phyloP scores from a whole-genome alignment of 2,329 filamentous ascomycete genomes.

The Taxawa tesnikishii region DNA sequence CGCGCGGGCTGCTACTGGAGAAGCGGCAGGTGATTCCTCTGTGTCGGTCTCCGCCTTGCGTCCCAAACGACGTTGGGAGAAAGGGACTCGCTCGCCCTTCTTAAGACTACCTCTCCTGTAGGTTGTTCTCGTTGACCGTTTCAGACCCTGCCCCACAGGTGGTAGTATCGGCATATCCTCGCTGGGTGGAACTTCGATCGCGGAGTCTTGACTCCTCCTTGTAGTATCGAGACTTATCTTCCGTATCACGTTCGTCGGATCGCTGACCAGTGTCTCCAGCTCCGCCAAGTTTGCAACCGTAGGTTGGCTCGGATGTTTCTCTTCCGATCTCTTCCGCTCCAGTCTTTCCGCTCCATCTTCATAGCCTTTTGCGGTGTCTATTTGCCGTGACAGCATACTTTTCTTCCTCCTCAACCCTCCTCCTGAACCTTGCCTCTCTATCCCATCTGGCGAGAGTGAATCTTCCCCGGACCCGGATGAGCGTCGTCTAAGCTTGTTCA shows the following conservation, averaged over 20 bases:
- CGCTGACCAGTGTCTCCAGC: slow-evolving; percentile 71
- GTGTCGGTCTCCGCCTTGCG: slow-evolving; percentile 51
- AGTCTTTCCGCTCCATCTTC: slow-evolving; percentile 73
- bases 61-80: slow-evolving; percentile 58
- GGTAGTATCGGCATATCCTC: slow-evolving; percentile 84
- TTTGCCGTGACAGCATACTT: slow-evolving; percentile 88
- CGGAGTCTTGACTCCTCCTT: slow-evolving; percentile 28
- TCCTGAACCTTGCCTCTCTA: slow-evolving; percentile 41
- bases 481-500: slow-evolving; percentile 76
- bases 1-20: slow-evolving; percentile 26
- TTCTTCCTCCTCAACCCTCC: slow-evolving; percentile 71
- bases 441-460: slow-evolving; percentile 46
- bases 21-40: slow-evolving; percentile 37
- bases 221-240: slow-evolving; percentile 48
- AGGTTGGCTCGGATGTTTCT: slow-evolving; percentile 38
- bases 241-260: slow-evolving; percentile 60
- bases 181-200: slow-evolving; percentile 23
- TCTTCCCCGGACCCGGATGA: slow-evolving; percentile 60
- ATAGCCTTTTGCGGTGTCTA: slow-evolving; percentile 66
- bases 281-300: slow-evolving; percentile 48
- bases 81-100: slow-evolving; percentile 61
- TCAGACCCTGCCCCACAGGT: slow-evolving; percentile 61
- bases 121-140: slow-evolving; percentile 82
- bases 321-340: slow-evolving; percentile 55
- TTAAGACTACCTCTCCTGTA: slow-evolving; percentile 82